phyloP scores from a whole-genome alignment of 768 basidiomycete species.

The Boletellus ananas region DNA sequence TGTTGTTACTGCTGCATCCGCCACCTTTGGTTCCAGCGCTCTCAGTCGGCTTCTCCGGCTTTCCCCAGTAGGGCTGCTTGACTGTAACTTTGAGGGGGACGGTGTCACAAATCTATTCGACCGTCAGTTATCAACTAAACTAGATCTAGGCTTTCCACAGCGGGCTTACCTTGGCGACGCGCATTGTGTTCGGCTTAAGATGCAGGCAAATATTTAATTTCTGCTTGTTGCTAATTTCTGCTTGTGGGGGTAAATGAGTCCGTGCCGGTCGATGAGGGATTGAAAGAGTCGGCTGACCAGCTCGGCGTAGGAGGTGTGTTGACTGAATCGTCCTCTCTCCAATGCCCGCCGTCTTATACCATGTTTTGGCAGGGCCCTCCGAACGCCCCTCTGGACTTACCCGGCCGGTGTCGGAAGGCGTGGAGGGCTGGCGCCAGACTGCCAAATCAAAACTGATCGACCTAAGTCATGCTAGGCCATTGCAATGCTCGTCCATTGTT shows the following conservation, averaged over 20 bases:
- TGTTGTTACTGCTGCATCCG: background rate
- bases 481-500: background rate
- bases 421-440: background rate
- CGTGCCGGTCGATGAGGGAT: background rate
- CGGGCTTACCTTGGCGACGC: constrained; percentile 4
- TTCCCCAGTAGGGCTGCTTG: constrained; percentile 19
- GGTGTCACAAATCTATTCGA: background rate
- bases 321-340: background rate
- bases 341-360: constrained; percentile 9
- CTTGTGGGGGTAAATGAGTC: background rate
- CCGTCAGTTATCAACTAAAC: constrained; percentile 1
- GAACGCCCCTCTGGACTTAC: background rate
- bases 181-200: constrained; percentile 7
- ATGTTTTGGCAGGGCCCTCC: background rate
- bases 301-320: background rate
- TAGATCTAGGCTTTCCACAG: background rate
- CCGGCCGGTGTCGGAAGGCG: background rate
- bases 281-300: constrained; percentile 8
- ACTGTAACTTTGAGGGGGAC: background rate
- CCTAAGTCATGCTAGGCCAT: background rate
- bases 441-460: background rate
- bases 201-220: background rate
- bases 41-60: fast-evolving
- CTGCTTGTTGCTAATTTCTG: constrained; percentile 2
- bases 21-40: background rate